These are phyloP conservation scores for Cinnamomum chago DNA, from an alignment of 164 flowering plant genomes.

Conservation along the genomic window DNA sequence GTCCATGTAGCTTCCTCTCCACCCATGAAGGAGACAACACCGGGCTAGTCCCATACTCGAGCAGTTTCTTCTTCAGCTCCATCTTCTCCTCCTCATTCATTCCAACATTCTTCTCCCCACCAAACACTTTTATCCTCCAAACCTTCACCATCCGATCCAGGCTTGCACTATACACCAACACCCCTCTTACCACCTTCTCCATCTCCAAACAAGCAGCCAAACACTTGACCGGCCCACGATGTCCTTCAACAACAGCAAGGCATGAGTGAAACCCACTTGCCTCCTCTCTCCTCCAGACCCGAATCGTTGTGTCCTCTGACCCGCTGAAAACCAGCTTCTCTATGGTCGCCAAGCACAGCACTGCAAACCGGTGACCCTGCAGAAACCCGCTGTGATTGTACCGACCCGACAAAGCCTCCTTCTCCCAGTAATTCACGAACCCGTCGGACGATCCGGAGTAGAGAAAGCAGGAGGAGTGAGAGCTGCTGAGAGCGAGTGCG, in stretches of 20 bases:
- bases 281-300: constrained; percentile 50
- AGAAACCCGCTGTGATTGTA: constrained; percentile 38
- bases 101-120: constrained; percentile 14
- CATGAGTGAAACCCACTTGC: constrained; percentile 31
- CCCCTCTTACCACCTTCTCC: constrained; percentile 27
- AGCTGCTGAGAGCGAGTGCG: constrained; percentile 26
- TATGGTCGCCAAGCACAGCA: constrained; percentile 35
- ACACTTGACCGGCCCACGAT: constrained; percentile 44
- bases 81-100: background rate
- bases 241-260: constrained; percentile 41
- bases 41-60: constrained; percentile 40
- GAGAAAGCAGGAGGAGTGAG: constrained; percentile 16
- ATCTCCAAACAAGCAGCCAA: constrained; percentile 38
- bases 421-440: constrained; percentile 34
- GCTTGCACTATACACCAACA: constrained; percentile 43
- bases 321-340: constrained; percentile 38
- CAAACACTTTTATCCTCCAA: constrained; percentile 39
- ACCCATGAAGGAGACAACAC: constrained; percentile 83
- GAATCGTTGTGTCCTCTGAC: constrained; percentile 44
- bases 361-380: constrained; percentile 35
- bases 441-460: constrained; percentile 46
- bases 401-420: constrained; percentile 30
- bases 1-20: constrained; percentile 47
- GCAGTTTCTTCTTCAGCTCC: constrained; percentile 6
- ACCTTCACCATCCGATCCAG: constrained; percentile 49